phyloP scores from a whole-genome alignment of 129 eudicot genomes.

The Lactuca saligna region DNA sequence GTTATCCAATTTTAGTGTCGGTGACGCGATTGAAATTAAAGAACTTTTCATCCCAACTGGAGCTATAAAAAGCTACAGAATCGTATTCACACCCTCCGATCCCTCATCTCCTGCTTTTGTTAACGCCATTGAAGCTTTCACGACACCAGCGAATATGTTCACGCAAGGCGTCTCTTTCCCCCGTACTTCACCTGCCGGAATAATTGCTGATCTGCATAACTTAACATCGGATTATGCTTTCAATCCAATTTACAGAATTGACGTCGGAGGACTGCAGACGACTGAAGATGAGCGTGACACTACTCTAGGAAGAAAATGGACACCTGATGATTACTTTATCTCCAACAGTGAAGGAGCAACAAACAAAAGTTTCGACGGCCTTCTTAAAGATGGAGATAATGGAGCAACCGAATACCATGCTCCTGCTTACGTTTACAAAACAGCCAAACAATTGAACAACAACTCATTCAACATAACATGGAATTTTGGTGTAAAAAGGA shows the following conservation, averaged over 20 bases:
- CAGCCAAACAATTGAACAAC: conserved; percentile 38
- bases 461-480: conserved; percentile 39
- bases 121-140: conserved; percentile 40
- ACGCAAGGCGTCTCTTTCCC: not conserved
- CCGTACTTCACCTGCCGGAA: conserved; percentile 15
- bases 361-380: not conserved
- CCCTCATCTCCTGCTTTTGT: conserved; percentile 44
- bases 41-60: conserved; percentile 44
- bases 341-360: conserved; percentile 25
- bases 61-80: not conserved
- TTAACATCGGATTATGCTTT: conserved; percentile 10
- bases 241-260: conserved; percentile 41
- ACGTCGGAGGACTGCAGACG: conserved; percentile 46
- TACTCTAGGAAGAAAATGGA: conserved; percentile 30
- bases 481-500: conserved; percentile 40
- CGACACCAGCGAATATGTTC: not conserved
- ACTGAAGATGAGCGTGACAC: conserved; percentile 23
- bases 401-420: conserved; percentile 33
- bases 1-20: conserved; percentile 38
- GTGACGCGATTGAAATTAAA: not conserved
- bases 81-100: conserved; percentile 32
- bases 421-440: conserved; percentile 18
- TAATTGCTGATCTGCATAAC: not conserved
- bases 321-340: conserved; percentile 31
- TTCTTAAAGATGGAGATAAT: not conserved